phyloP scores from a whole-genome alignment of 2,329 filamentous ascomycete genomes.

The Ophiosphaerella narmari region DNA sequence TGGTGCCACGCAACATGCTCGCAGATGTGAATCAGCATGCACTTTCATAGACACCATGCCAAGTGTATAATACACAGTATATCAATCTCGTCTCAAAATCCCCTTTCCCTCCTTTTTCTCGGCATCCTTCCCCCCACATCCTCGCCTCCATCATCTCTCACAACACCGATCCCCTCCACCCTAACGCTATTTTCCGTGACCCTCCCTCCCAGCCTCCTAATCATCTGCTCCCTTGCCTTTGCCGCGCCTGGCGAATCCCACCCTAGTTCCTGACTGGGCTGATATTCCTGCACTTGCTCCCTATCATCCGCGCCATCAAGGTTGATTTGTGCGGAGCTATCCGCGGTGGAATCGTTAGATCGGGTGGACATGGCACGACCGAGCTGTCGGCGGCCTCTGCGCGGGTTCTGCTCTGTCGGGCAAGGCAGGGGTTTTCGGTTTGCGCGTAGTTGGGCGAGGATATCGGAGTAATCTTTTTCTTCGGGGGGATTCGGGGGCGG shows the following conservation, averaged over 20 bases:
- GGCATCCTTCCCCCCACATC: constrained; percentile 21
- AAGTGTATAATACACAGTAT: no score
- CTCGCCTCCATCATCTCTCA: constrained; percentile 40
- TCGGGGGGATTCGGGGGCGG: constrained; percentile 11
- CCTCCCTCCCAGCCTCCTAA: constrained; percentile 42
- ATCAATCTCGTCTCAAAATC: constrained; percentile 1
- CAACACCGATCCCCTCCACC: constrained; percentile 38
- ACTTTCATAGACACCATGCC: not conserved
- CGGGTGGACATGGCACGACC: constrained; percentile 40
- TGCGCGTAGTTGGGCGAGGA: constrained; percentile 38
- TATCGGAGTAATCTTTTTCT: constrained; percentile 39
- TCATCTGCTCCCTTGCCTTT: constrained; percentile 43
- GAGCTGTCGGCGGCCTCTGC: constrained; percentile 27
- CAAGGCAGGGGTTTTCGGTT: constrained; percentile 32
- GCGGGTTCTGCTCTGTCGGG: constrained; percentile 23
- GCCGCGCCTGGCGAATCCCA: constrained; percentile 46
- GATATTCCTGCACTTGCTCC: constrained; percentile 31
- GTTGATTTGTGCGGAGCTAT: constrained; percentile 27
- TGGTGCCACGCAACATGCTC: constrained; percentile 16
- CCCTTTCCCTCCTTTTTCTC: constrained; percentile 34
- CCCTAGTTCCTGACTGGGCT: constrained; percentile 44
- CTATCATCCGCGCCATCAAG: constrained; percentile 20
- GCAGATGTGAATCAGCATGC: not conserved
- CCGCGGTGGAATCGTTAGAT: constrained; percentile 34
- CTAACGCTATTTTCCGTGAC: constrained; percentile 32